phyloP scores from a whole-genome alignment of 2,329 filamentous ascomycete species.

The Aspergillus melleus region DNA sequence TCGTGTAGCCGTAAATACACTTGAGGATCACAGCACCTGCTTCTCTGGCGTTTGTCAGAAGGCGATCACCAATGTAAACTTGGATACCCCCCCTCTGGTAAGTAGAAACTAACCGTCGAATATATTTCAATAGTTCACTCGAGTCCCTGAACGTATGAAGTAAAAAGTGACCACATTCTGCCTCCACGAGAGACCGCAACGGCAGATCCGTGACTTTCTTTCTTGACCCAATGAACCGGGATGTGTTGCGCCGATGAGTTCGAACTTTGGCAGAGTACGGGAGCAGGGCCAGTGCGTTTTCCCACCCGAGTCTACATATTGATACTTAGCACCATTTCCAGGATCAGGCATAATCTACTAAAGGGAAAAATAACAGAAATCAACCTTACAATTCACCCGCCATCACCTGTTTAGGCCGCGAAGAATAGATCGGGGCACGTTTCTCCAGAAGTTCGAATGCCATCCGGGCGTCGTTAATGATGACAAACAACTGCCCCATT shows the following conservation, averaged over 20 bases:
- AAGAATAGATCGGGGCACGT: background rate
- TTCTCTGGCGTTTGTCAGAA: background rate
- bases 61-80: too few relatives aligned
- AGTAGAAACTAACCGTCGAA: background rate
- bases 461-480: background rate
- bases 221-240: too few relatives aligned
- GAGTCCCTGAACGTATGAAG: too few relatives aligned
- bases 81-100: too few relatives aligned
- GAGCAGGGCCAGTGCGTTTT: too few relatives aligned
- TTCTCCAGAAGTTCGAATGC: background rate
- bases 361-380: background rate
- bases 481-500: background rate
- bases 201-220: too few relatives aligned
- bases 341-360: background rate
- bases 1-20: conserved; percentile 2
- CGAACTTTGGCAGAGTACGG: too few relatives aligned
- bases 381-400: background rate
- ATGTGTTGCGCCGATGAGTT: too few relatives aligned
- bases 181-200: too few relatives aligned
- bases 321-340: too few relatives aligned
- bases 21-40: conserved; percentile 1
- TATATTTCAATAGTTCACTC: background rate
- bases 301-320: too few relatives aligned
- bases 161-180: too few relatives aligned
- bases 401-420: background rate